phyloP scores from a whole-genome alignment of 768 basidiomycete species.

The Tricholoma flavovirens region DNA sequence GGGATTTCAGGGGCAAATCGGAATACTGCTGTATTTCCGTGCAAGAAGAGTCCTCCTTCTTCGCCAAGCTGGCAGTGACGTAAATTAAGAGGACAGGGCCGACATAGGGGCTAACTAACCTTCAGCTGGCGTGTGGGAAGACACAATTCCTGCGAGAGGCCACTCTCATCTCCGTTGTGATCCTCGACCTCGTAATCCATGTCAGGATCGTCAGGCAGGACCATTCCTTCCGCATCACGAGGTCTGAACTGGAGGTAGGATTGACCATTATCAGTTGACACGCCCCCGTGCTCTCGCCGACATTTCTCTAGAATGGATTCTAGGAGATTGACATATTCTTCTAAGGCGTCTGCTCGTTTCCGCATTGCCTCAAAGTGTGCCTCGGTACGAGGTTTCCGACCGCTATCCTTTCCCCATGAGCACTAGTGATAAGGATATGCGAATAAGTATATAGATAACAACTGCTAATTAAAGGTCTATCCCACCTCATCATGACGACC shows the following conservation, averaged over 20 bases:
- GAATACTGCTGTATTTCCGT: constrained; percentile 40
- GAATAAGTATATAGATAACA: neutral
- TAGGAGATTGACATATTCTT: constrained; percentile 34
- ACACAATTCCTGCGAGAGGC: constrained; percentile 32
- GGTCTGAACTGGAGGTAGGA: constrained; percentile 29
- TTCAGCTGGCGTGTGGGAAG: constrained; percentile 34
- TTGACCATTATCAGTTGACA: constrained; percentile 18
- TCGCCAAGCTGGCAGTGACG: constrained; percentile 25
- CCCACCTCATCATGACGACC: constrained; percentile 35
- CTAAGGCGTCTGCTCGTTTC: constrained; percentile 33
- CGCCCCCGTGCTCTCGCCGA: constrained; percentile 30
- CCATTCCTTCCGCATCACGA: constrained; percentile 14
- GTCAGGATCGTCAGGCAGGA: constrained; percentile 17
- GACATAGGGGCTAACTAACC: constrained; percentile 19
- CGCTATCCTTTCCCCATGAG: constrained; percentile 36
- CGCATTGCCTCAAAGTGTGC: constrained; percentile 41
- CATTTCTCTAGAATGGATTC: constrained; percentile 40
- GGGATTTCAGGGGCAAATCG: constrained; percentile 27
- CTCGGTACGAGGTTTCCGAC: constrained; percentile 38
- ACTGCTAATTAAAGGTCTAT: neutral
- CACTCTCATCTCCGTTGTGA: constrained; percentile 20
- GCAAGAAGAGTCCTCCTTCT: constrained; percentile 33
- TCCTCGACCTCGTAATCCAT: constrained; percentile 16
- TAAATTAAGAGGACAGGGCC: neutral
- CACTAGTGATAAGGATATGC: constrained; percentile 27